Conservation (phyloP, 1,284 basidiomycete genomes). For the Cryptococcus sp. region DNA sequence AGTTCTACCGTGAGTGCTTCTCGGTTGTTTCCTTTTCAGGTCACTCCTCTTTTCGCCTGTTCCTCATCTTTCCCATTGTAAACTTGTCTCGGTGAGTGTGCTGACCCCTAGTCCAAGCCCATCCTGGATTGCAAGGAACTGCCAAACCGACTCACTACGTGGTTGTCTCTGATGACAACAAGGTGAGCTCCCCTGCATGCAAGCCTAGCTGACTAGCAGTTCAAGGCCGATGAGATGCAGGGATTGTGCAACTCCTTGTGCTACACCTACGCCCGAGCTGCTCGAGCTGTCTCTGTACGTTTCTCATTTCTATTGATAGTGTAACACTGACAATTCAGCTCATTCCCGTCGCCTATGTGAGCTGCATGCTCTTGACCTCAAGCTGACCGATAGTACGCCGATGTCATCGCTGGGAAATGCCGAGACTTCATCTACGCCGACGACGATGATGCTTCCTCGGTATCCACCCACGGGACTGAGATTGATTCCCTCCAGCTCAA, state of each 20-base stretch:
- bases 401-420: constrained; percentile 43
- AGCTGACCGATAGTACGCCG: constrained; percentile 21
- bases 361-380: constrained; percentile 1
- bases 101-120: constrained; percentile 12
- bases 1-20: too few relatives aligned
- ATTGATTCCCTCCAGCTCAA: constrained; percentile 15
- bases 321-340: constrained; percentile 14
- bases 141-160: constrained; percentile 47
- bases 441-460: constrained; percentile 12
- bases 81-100: too few relatives aligned
- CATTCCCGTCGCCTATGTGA: constrained; percentile 47
- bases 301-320: not conserved
- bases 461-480: constrained; percentile 7
- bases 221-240: constrained; percentile 42
- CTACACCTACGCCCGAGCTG: constrained; percentile 48
- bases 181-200: constrained; percentile 2
- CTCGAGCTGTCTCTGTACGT: constrained; percentile 43
- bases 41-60: too few relatives aligned
- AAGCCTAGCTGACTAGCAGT: constrained; percentile 28
- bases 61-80: too few relatives aligned
- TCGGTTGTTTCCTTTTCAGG: too few relatives aligned
- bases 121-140: constrained; percentile 34
- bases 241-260: constrained; percentile 42
- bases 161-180: constrained; percentile 29
- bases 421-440: constrained; percentile 45